A percentile compares a stretch with the other conserved stretches of the same genome.
Evolutionary conservation across 805 yeast genomes (phyloP).

Genomic region (Yarrowia sp.): DNA sequence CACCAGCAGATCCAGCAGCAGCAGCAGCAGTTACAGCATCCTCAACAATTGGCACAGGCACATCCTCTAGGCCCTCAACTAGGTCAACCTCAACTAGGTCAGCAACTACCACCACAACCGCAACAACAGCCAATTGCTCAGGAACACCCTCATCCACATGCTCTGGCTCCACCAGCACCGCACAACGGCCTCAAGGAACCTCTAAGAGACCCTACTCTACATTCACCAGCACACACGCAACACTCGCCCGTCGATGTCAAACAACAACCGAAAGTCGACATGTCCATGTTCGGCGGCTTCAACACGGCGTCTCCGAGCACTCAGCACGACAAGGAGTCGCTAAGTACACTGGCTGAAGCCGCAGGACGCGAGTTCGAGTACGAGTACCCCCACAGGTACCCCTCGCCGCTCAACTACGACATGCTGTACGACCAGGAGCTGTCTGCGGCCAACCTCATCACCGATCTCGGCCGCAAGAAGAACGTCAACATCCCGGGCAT

Average conservation of each 20-base stretch:
- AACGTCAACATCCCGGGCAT: constrained; percentile 15
- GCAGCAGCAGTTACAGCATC: not conserved
- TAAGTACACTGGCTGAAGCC: constrained; percentile 7
- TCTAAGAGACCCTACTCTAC: not conserved
- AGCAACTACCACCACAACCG: not conserved
- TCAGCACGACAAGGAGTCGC: constrained; percentile 19
- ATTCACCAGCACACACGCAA: constrained; percentile 6
- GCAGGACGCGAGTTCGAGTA: constrained; percentile 22
- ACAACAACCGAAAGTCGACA: not conserved
- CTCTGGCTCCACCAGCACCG: not conserved
- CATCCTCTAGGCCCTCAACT: too few relatives aligned
- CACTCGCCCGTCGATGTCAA: constrained; percentile 15
- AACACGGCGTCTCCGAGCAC: not conserved
- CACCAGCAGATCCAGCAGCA: not conserved
- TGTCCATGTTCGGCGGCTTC: not conserved
- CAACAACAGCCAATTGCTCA: not conserved
- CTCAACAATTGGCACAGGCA: not conserved
- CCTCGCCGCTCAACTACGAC: constrained; percentile 18
- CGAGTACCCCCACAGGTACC: constrained; percentile 12
- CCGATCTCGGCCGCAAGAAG: constrained; percentile 16
- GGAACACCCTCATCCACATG: not conserved
- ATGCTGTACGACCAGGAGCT: constrained; percentile 24
- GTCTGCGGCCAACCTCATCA: constrained; percentile 17
- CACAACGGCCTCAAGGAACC: not conserved
- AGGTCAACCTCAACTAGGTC: too few relatives aligned